Evolutionary conservation across 176 grass and related monocot species (phyloP).

Genomic region (Eremochloa ophiuroides): DNA sequence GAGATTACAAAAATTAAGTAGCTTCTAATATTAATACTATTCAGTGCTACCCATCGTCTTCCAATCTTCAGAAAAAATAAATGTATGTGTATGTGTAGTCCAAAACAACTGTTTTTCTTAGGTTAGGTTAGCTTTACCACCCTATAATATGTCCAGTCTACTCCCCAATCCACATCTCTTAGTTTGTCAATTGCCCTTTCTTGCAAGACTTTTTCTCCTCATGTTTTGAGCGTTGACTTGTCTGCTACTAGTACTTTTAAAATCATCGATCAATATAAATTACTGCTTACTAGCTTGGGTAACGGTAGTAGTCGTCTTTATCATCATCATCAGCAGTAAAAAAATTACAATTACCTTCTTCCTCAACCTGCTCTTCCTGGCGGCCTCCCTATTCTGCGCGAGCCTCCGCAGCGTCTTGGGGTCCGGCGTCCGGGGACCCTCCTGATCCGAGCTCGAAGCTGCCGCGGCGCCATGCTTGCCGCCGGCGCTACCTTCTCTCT

Average conservation of each 20-base stretch:
- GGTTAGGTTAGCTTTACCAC: constrained; percentile 17
- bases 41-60: neutral
- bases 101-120: constrained; percentile 20
- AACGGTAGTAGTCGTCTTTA: neutral
- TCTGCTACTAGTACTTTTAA: neutral
- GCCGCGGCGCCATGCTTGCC: neutral
- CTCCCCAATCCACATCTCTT: neutral
- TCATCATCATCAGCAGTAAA: neutral
- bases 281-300: neutral
- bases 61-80: neutral
- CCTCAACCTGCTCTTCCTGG: constrained; percentile 61
- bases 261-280: no score
- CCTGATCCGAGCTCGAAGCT: constrained; percentile 38
- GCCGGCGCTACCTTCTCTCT: constrained; percentile 29
- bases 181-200: constrained; percentile 6
- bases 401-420: constrained; percentile 55
- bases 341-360: constrained; percentile 47
- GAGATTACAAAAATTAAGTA: neutral
- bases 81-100: neutral
- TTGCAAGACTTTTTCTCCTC: constrained; percentile 10
- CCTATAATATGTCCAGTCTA: neutral
- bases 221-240: constrained; percentile 5
- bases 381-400: constrained; percentile 68
- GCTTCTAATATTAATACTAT: neutral
- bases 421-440: constrained; percentile 40